phyloP scores from a whole-genome alignment of 2,329 filamentous ascomycete genomes.

The Myriosclerotinia scirpicola region DNA sequence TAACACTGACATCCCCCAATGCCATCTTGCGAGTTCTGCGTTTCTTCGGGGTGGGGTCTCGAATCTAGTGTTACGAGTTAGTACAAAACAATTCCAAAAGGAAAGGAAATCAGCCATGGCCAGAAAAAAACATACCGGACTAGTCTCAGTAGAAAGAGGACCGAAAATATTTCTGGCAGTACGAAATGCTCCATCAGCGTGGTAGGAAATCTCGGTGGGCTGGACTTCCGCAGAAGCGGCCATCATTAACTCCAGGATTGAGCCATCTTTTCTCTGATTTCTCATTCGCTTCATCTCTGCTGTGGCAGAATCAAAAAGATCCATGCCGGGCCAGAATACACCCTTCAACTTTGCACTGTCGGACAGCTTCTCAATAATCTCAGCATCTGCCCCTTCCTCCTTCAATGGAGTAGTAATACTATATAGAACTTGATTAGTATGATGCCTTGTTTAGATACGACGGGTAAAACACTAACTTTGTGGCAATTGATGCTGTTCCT shows the following conservation, averaged over 20 bases:
- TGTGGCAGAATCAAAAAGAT: constrained; percentile 76
- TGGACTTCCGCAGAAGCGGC: constrained; percentile 62
- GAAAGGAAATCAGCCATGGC: neutral
- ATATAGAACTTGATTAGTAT: neutral
- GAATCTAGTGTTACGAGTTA: constrained; percentile 26
- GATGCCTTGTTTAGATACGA: neutral
- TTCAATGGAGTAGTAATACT: constrained; percentile 36
- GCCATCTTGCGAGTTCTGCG: constrained; percentile 34
- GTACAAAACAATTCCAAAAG: neutral
- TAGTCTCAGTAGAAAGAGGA: constrained; percentile 53
- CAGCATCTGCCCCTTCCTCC: constrained; percentile 23
- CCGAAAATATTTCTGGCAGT: constrained; percentile 60
- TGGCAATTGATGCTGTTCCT: constrained; percentile 27
- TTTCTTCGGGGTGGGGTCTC: constrained; percentile 36
- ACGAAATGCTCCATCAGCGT: constrained; percentile 51
- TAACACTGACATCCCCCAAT: constrained; percentile 33
- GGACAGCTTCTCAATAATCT: constrained; percentile 31
- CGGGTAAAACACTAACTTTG: constrained; percentile 28
- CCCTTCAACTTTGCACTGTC: constrained; percentile 60
- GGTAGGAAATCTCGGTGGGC: constrained; percentile 65
- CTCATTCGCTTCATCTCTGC: constrained; percentile 70
- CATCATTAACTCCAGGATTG: constrained; percentile 66
- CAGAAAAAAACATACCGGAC: constrained; percentile 46
- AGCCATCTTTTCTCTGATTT: constrained; percentile 76
- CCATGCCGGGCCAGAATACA: constrained; percentile 74